phyloP scores from a whole-genome alignment of 2,329 filamentous ascomycete species.

The Microdochium bolleyi region DNA sequence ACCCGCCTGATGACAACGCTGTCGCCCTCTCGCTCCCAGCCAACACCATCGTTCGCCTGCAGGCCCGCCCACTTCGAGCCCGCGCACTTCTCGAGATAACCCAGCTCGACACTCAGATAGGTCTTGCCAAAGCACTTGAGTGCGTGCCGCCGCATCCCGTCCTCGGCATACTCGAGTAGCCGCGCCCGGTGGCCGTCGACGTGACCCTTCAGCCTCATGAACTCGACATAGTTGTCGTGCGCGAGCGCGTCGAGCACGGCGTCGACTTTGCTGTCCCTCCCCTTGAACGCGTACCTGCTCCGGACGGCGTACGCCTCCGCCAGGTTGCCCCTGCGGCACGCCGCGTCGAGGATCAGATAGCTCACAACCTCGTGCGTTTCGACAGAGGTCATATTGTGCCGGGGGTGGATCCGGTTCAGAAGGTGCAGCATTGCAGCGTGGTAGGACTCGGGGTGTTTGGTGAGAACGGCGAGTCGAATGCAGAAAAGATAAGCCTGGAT shows the following conservation, averaged over 20 bases:
- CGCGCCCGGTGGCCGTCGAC: slow-evolving; percentile 76
- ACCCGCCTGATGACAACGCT: slow-evolving; percentile 67
- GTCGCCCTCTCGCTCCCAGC: slow-evolving; percentile 71
- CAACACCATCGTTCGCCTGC: slow-evolving; percentile 61
- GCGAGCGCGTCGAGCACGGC: slow-evolving; percentile 61
- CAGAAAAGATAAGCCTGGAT: slow-evolving; percentile 89
- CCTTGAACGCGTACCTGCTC: slow-evolving; percentile 44
- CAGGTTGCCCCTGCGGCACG: slow-evolving; percentile 73
- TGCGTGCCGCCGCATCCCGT: slow-evolving; percentile 64
- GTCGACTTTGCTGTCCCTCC: slow-evolving; percentile 57
- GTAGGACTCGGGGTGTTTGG: slow-evolving; percentile 80
- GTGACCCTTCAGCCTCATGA: slow-evolving; percentile 60
- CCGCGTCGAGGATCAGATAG: slow-evolving; percentile 80
- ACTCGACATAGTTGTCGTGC: slow-evolving; percentile 75
- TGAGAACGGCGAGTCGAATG: slow-evolving; percentile 74
- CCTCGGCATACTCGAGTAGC: slow-evolving; percentile 75
- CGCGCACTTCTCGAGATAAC: slow-evolving; percentile 61
- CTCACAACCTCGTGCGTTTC: slow-evolving; percentile 73
- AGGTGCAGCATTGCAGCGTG: slow-evolving; percentile 79
- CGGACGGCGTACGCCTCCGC: slow-evolving; percentile 64
- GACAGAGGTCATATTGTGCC: slow-evolving; percentile 58
- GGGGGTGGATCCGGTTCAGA: slow-evolving; percentile 61
- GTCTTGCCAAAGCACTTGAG: slow-evolving; percentile 80
- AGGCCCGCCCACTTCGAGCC: slow-evolving; percentile 67
- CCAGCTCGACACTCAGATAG: slow-evolving; percentile 66